These are phyloP conservation scores for Diplosphaera chodatii DNA, from an alignment of 139 green algal species.

Conservation along the genomic window DNA sequence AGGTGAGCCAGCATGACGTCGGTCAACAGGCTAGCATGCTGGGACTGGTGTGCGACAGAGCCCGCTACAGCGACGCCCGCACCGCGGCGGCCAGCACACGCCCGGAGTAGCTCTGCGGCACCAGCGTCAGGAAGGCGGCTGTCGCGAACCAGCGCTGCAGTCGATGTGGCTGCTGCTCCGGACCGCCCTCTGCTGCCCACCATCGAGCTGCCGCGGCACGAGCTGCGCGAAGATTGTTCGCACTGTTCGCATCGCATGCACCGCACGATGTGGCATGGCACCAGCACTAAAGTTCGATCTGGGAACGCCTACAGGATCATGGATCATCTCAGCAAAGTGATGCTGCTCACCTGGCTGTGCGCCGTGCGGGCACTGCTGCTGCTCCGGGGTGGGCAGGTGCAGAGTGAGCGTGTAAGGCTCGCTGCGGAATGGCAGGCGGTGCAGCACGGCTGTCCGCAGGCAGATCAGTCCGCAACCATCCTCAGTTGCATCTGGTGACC, in stretches of 20 bases:
- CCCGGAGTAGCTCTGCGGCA: constrained; percentile 58
- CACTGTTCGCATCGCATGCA: no score
- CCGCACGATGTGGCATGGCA: no score
- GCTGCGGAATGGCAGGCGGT: constrained; percentile 31
- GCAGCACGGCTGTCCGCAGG: constrained; percentile 29
- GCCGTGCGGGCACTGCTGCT: background rate
- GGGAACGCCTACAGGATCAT: no score
- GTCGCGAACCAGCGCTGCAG: constrained; percentile 74
- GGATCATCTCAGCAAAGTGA: no score
- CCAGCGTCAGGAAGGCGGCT: constrained; percentile 51
- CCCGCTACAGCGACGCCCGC: no score
- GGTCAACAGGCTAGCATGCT: no score
- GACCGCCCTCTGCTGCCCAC: background rate
- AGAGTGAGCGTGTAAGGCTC: constrained; percentile 56
- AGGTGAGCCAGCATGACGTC: no score
- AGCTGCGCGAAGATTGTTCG: no score
- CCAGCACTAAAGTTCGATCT: no score
- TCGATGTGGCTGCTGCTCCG: constrained; percentile 27
- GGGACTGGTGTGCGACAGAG: no score
- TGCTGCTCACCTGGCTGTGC: background rate
- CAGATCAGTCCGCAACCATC: constrained; percentile 4
- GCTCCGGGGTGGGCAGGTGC: constrained; percentile 34
- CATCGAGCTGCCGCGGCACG: constrained; percentile 1
- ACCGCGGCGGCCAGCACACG: constrained; percentile 49
- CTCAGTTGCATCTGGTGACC: constrained; percentile 18